A percentile compares a stretch with the other conserved stretches of the same genome.
phyloP scores from a whole-genome alignment of 345 rosid species.

The Salix caprea region DNA sequence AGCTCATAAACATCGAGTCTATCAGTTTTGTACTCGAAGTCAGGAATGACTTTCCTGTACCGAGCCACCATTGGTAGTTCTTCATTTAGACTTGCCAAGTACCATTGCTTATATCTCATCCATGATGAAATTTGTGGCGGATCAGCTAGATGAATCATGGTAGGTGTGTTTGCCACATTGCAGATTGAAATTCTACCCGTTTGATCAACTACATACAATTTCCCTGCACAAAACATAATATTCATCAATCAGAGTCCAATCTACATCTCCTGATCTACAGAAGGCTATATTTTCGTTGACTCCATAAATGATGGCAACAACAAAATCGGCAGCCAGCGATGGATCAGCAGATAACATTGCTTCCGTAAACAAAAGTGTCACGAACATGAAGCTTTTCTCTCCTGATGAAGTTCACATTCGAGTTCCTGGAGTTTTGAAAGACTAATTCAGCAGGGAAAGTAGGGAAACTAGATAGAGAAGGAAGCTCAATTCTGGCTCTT shows the following conservation, averaged over 20 bases:
- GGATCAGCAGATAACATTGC: slow-evolving; percentile 8
- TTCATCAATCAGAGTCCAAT: slow-evolving; percentile 1
- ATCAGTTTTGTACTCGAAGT: slow-evolving; percentile 11
- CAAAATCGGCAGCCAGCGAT: neutral
- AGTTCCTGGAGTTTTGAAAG: slow-evolving; percentile 2
- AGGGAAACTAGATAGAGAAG: slow-evolving; percentile 1
- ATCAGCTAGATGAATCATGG: neutral
- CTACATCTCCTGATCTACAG: neutral
- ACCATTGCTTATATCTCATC: slow-evolving; percentile 4
- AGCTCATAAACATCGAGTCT: slow-evolving; percentile 6
- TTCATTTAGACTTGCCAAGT: slow-evolving; percentile 5
- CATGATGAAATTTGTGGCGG: neutral
- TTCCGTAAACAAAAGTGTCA: slow-evolving; percentile 5
- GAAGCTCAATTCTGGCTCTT: slow-evolving; percentile 2
- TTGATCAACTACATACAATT: slow-evolving; percentile 3
- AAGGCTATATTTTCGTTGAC: slow-evolving; percentile 5
- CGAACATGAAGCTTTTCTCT: slow-evolving; percentile 15
- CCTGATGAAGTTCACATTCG: neutral
- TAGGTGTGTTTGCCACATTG: neutral
- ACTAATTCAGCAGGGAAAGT: slow-evolving; percentile 2
- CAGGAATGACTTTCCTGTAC: slow-evolving; percentile 7
- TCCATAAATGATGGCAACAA: slow-evolving; percentile 1
- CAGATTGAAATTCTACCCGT: neutral
- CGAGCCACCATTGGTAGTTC: slow-evolving; percentile 1
- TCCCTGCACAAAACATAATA: neutral